phyloP scores from a whole-genome alignment of 768 basidiomycete species.

The Erythrobasidium yunnanense region DNA sequence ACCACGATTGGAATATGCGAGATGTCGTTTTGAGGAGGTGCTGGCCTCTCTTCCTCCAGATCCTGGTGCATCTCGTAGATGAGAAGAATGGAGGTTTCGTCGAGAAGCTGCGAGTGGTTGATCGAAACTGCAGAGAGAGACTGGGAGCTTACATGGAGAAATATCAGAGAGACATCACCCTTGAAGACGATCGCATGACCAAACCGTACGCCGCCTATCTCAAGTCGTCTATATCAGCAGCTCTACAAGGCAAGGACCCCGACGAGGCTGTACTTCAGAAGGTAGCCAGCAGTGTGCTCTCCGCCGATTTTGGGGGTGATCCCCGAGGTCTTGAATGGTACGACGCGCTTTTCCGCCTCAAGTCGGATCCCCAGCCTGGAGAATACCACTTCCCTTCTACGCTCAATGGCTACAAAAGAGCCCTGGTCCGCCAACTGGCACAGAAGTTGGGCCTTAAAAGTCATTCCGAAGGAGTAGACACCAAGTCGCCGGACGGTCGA shows the following conservation, averaged over 20 bases:
- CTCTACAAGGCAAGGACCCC: too few relatives aligned
- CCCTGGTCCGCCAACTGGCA: not conserved
- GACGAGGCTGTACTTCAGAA: too few relatives aligned
- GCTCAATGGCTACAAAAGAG: not conserved
- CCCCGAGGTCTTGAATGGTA: not conserved
- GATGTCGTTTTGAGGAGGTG: too few relatives aligned
- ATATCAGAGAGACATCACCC: not conserved
- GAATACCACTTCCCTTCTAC: not conserved
- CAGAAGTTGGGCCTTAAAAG: not conserved
- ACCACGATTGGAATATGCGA: not conserved
- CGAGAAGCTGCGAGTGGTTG: too few relatives aligned
- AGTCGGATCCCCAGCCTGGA: not conserved
- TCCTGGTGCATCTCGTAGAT: too few relatives aligned
- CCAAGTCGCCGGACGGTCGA: not conserved
- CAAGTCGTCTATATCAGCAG: too few relatives aligned
- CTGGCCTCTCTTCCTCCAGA: too few relatives aligned
- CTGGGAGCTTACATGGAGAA: too few relatives aligned
- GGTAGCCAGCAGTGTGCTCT: too few relatives aligned
- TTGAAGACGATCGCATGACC: not conserved
- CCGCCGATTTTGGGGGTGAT: not conserved
- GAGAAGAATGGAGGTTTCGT: too few relatives aligned
- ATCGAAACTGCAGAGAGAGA: too few relatives aligned
- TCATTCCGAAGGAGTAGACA: not conserved
- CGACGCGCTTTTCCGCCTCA: not conserved
- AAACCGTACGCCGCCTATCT: too few relatives aligned